Evolutionary conservation across 2,329 filamentous ascomycete species (phyloP).

Genomic region (Sclerotinia borealis): DNA sequence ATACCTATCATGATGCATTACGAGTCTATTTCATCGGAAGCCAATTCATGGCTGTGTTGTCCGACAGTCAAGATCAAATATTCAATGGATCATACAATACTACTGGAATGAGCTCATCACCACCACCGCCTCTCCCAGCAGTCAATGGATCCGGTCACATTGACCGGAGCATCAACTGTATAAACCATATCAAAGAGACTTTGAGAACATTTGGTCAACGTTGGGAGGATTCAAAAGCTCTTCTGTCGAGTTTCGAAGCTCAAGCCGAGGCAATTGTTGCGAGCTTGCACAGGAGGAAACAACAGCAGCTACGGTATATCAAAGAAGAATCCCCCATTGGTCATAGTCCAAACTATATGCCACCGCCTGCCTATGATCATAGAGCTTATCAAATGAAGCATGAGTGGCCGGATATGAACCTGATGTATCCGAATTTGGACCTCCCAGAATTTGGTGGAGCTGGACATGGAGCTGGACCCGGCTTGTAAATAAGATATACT

Average conservation of each 20-base stretch:
- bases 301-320: constrained; percentile 20
- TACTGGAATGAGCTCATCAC: constrained; percentile 37
- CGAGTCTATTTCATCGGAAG: constrained; percentile 71
- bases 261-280: constrained; percentile 24
- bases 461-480: constrained; percentile 2
- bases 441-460: constrained; percentile 16
- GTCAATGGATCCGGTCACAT: constrained; percentile 44
- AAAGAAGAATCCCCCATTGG: constrained; percentile 20
- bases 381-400: constrained; percentile 17
- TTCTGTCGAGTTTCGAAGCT: constrained; percentile 48
- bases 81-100: constrained; percentile 37
- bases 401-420: constrained; percentile 21
- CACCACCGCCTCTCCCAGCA: constrained; percentile 45
- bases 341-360: constrained; percentile 22
- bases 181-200: constrained; percentile 49
- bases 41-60: constrained; percentile 56
- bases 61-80: constrained; percentile 50
- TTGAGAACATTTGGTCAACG: constrained; percentile 51
- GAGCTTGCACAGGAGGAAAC: constrained; percentile 40
- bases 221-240: constrained; percentile 51
- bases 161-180: constrained; percentile 48
- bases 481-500: not conserved
- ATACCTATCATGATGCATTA: constrained; percentile 83
- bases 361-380: constrained; percentile 21
- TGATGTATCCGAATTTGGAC: constrained; percentile 15